These are phyloP conservation scores for Hypomontagnella monticulosa DNA, from an alignment of 495 filamentous ascomycete genomes.

Conservation along the genomic window DNA sequence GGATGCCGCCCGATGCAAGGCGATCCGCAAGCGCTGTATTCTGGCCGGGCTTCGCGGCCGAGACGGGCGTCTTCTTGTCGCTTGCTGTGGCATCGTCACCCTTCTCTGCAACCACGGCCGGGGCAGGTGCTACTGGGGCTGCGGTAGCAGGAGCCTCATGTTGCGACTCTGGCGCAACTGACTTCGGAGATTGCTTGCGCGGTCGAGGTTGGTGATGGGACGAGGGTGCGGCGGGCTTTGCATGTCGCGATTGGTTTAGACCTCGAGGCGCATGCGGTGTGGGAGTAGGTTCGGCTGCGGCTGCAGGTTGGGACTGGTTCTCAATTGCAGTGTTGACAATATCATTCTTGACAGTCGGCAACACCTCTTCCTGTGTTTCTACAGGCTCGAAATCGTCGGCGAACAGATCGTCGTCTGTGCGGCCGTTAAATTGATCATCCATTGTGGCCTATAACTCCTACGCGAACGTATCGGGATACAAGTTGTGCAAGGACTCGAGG, in stretches of 20 bases:
- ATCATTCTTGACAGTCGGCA: slow-evolving; percentile 5
- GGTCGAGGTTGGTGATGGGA: slow-evolving; percentile 33
- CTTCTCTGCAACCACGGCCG: slow-evolving; percentile 15
- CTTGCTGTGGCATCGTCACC: not conserved
- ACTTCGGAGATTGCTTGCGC: slow-evolving; percentile 40
- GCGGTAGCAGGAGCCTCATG: slow-evolving; percentile 12
- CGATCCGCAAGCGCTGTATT: slow-evolving; percentile 52
- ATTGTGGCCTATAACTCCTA: slow-evolving; percentile 28
- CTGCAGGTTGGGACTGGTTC: not conserved
- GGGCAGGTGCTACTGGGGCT: slow-evolving; percentile 16
- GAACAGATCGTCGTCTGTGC: slow-evolving; percentile 63
- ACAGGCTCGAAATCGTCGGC: slow-evolving; percentile 61
- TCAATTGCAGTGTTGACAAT: not conserved
- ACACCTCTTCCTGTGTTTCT: slow-evolving; percentile 14
- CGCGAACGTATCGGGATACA: not conserved
- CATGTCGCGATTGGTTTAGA: slow-evolving; percentile 55
- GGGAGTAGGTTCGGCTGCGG: slow-evolving; percentile 6
- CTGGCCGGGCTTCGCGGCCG: slow-evolving; percentile 38
- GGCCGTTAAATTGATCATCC: slow-evolving; percentile 60
- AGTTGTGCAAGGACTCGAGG: not conserved
- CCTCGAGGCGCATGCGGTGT: slow-evolving; percentile 27
- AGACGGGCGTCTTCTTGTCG: slow-evolving; percentile 15
- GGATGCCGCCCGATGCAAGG: slow-evolving; percentile 57
- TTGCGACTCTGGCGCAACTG: slow-evolving; percentile 12
- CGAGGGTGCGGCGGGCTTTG: slow-evolving; percentile 22